These are phyloP conservation scores for Fusarium sp. DNA, from an alignment of 2,329 filamentous ascomycete species.

Conservation along the genomic window DNA sequence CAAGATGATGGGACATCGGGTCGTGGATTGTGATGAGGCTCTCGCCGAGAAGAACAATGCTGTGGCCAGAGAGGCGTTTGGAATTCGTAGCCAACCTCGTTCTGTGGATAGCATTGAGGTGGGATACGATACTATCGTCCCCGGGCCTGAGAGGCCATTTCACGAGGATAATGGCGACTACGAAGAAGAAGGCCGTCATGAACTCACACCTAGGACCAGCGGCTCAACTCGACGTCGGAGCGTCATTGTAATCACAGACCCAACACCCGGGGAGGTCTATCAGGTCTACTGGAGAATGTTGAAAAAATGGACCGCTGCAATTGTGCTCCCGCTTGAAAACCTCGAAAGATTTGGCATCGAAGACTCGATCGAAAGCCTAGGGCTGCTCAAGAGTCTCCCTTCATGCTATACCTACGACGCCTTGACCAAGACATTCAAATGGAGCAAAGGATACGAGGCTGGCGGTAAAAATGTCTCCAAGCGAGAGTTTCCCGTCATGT, in stretches of 20 bases:
- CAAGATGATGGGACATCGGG: constrained; percentile 16
- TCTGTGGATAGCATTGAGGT: constrained; percentile 20
- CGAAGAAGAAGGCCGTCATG: not conserved
- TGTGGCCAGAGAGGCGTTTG: not conserved
- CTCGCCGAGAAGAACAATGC: constrained; percentile 27
- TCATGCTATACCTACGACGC: constrained; percentile 28
- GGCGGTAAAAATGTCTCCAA: not conserved
- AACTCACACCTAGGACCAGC: not conserved
- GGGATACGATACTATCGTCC: not conserved
- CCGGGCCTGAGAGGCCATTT: not conserved
- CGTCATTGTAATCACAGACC: not conserved
- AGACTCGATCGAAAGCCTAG: constrained; percentile 9
- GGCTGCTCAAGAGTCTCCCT: constrained; percentile 15
- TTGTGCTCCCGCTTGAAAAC: constrained; percentile 21
- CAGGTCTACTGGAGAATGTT: constrained; percentile 18
- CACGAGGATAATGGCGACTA: not conserved
- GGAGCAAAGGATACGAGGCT: constrained; percentile 23
- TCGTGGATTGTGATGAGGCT: constrained; percentile 21
- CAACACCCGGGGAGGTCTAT: constrained; percentile 25
- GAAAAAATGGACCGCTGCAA: constrained; percentile 16
- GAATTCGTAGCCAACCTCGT: not conserved
- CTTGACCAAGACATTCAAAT: constrained; percentile 7
- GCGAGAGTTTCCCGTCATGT: constrained; percentile 33
- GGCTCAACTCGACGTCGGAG: not conserved
- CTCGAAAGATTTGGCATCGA: constrained; percentile 7